Conservation (phyloP, 2,329 filamentous ascomycete genomes). For the Colletotrichum euphorbiae region DNA sequence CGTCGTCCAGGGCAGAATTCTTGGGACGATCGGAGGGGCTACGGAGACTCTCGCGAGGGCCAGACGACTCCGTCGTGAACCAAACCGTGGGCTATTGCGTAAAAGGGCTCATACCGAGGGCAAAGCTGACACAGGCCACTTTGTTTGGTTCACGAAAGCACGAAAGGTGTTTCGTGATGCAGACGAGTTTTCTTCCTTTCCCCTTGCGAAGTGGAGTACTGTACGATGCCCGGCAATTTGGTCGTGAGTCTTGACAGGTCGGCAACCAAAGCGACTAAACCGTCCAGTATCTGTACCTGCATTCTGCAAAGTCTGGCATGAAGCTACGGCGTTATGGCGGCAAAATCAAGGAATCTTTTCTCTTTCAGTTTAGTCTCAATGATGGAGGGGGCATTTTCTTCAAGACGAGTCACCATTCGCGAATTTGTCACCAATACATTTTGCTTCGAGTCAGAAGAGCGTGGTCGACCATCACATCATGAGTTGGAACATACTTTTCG, state of each 20-base stretch:
- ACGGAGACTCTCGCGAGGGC: slow-evolving; percentile 43
- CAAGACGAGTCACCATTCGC: slow-evolving; percentile 2
- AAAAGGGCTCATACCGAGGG: not conserved
- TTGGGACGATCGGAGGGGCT: slow-evolving; percentile 59
- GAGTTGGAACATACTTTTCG: slow-evolving; percentile 15
- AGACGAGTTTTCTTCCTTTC: not conserved
- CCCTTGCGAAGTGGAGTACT: not conserved
- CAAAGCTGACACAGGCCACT: too few species aligned
- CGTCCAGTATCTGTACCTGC: slow-evolving; percentile 9
- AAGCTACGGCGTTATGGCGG: slow-evolving; percentile 21
- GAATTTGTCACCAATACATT: not conserved
- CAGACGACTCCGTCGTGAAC: not conserved
- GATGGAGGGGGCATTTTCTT: not conserved
- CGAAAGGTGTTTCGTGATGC: slow-evolving; percentile 1
- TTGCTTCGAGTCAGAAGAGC: slow-evolving; percentile 7
- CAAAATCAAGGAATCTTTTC: too few species aligned
- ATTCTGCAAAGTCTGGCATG: slow-evolving; percentile 16
- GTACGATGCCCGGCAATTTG: slow-evolving; percentile 11
- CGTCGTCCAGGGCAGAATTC: slow-evolving; percentile 46
- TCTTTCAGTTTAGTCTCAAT: too few species aligned
- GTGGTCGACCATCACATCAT: not conserved
- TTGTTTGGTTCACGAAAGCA: too few species aligned
- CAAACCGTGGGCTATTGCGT: slow-evolving; percentile 20
- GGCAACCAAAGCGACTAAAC: not conserved
- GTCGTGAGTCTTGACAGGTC: slow-evolving; percentile 23